Conservation (phyloP, 176 grass and related monocot species). For the Sorghum bicolor region DNA sequence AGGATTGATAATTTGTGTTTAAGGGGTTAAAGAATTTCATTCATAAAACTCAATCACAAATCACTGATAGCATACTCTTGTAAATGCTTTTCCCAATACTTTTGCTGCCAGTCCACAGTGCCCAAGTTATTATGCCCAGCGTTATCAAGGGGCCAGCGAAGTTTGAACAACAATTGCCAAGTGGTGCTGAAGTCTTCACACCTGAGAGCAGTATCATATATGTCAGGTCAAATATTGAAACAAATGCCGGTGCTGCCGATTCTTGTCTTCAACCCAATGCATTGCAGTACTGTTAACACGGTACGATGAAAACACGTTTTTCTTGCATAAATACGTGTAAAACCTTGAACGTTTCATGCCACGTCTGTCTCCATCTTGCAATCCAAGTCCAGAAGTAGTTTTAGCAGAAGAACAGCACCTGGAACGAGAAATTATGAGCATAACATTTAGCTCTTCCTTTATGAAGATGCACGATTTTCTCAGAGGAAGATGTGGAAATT, state of each 20-base stretch:
- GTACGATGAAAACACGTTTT: background rate
- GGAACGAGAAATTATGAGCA: background rate
- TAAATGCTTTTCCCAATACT: constrained; percentile 67
- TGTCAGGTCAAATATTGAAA: background rate
- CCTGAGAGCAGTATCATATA: constrained; percentile 12
- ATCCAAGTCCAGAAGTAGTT: background rate
- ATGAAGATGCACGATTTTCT: background rate
- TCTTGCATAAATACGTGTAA: background rate
- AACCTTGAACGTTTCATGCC: constrained; percentile 59
- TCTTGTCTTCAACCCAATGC: background rate
- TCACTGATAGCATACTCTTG: constrained; percentile 36
- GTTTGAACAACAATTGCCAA: constrained; percentile 53
- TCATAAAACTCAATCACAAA: background rate
- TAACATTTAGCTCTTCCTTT: background rate
- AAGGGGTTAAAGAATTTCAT: background rate
- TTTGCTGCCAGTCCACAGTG: constrained; percentile 45
- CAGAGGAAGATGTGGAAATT: background rate
- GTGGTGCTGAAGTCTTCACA: constrained; percentile 46
- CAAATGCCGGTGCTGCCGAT: background rate
- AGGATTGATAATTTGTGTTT: background rate
- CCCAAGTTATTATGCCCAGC: background rate
- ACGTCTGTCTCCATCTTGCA: background rate
- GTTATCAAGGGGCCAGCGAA: constrained; percentile 29
- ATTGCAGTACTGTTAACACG: background rate
- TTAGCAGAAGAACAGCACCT: constrained; percentile 24